Evolutionary conservation across 164 flowering plant species (phyloP), one percentile per base, ranked within the genome.

Genomic region (Echeveria elegans): DNA sequence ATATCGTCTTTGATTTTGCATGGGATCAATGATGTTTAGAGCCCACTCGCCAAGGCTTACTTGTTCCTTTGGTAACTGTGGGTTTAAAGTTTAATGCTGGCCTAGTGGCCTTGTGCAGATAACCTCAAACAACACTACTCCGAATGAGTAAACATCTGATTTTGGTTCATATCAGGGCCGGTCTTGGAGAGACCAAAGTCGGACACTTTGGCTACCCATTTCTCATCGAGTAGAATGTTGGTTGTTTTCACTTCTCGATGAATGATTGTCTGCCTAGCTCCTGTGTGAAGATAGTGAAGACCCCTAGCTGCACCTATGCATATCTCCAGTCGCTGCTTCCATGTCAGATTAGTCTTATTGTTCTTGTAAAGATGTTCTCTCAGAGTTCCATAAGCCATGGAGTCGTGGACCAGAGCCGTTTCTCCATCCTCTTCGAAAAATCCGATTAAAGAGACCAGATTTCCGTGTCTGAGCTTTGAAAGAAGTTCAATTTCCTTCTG

Each of bases 181-280:
- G 88, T 88, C 75, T 86, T 88, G 0, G 90, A 86, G 1, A 87
- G 80, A 43, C 93, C 93, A 24, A 87, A 87, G 74, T 85, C 93
- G 0, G 93, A 88, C 24, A 88, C 93, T 69, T 88, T 85, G 0
- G 92, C 92, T 0, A 84, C 85, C 86, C 88, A 81, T 9, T 81
- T 80, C 66, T 85, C 87, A 59, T 83, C 85, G 28, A 83, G 28
- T 1, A 86, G 75, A 47, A 86, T 83, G 77, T 86, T 86, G n/a
- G 90, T 86, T 6, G 82, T 83, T 65, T 86, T 86, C 5, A 87
- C 93, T 47, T 88, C 93, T n/a, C 93, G 56, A 63, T 88, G 93
- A 29, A 88, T 88, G 73, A 86, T 86, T 0, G 87, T 88, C 79
- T 83, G 77, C 68, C 80, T 80, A 0, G 90, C 88, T 2, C 93